phyloP scores from a whole-genome alignment of 1,284 basidiomycete species.

The Puccinia triticina region DNA sequence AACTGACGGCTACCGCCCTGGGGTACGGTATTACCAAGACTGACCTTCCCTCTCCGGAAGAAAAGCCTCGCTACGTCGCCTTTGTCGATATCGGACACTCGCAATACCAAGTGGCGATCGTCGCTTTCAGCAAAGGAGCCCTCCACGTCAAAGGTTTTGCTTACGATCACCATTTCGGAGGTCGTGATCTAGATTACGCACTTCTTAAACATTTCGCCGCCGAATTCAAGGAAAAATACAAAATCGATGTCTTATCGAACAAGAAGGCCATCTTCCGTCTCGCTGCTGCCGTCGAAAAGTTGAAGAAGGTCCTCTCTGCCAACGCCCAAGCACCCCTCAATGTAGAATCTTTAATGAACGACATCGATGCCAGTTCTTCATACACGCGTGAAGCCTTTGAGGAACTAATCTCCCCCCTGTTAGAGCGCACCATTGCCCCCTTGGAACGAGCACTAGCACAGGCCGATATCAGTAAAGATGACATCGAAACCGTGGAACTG shows the following conservation, averaged over 20 bases:
- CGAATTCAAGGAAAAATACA: conserved; percentile 91
- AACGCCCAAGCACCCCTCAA: conserved; percentile 82
- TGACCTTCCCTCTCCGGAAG: conserved; percentile 77
- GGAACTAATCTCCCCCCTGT: conserved; percentile 65
- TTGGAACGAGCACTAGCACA: conserved; percentile 67
- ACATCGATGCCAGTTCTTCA: conserved; percentile 72
- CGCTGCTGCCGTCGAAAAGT: conserved; percentile 72
- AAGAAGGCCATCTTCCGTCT: conserved; percentile 91
- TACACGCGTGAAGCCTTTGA: conserved; percentile 69
- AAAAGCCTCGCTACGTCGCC: conserved; percentile 78
- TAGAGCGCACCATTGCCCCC: conserved; percentile 67
- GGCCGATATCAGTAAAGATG: conserved; percentile 67
- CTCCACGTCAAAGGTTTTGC: conserved; percentile 81
- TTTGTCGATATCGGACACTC: conserved; percentile 94
- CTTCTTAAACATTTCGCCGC: conserved; percentile 81
- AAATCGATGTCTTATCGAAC: conserved; percentile 84
- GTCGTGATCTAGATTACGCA: conserved; percentile 87
- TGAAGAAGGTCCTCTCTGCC: conserved; percentile 77
- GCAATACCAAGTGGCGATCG: conserved; percentile 77
- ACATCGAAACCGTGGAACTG: conserved; percentile 71
- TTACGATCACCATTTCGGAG: conserved; percentile 86
- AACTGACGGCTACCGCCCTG: conserved; percentile 86
- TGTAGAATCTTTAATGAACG: conserved; percentile 91
- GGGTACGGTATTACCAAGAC: conserved; percentile 96
- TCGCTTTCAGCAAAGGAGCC: conserved; percentile 89